phyloP scores from a whole-genome alignment of 495 filamentous ascomycete species.

The Neurospora sp. region DNA sequence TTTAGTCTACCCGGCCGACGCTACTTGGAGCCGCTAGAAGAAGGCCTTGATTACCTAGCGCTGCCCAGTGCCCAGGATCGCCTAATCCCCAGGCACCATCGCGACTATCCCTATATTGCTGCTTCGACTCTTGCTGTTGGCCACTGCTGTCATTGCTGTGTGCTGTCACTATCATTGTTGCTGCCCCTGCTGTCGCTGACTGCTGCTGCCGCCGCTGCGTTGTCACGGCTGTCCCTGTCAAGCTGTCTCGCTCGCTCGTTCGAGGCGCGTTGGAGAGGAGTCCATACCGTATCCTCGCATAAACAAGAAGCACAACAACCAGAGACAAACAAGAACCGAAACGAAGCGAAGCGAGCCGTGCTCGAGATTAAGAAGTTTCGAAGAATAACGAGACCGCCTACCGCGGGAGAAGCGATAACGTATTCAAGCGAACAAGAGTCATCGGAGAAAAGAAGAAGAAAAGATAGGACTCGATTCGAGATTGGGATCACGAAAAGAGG shows the following conservation, averaged over 20 bases:
- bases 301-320: background rate
- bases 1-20: constrained; percentile 2
- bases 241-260: background rate
- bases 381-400: background rate
- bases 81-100: background rate
- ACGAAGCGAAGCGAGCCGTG: background rate
- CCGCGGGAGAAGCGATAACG: background rate
- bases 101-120: background rate
- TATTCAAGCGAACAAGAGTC: background rate
- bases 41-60: background rate
- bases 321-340: background rate
- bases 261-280: background rate
- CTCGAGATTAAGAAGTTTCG: background rate
- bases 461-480: background rate
- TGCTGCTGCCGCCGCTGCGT: constrained; percentile 1
- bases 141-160: background rate
- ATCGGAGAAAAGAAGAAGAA: background rate
- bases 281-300: background rate
- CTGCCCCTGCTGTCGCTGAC: background rate
- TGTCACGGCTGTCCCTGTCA: background rate
- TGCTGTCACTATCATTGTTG: background rate
- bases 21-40: background rate
- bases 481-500: background rate
- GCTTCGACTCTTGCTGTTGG: background rate
- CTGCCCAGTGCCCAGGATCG: background rate